phyloP scores from a whole-genome alignment of 2,329 filamentous ascomycete genomes.

The Beauveria asiatica region DNA sequence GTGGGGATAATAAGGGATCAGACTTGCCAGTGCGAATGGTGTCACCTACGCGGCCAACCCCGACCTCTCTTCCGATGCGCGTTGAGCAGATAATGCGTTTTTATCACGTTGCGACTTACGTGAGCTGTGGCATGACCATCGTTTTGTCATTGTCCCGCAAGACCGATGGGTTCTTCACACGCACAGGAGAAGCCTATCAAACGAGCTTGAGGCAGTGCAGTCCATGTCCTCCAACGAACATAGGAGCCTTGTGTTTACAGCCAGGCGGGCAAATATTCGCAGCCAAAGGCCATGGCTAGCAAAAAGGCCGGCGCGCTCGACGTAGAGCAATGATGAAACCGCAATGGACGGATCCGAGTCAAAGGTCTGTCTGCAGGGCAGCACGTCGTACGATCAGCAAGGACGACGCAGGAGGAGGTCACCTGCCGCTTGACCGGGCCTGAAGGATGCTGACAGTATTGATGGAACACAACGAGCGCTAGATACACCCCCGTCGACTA shows the following conservation, averaged over 20 bases:
- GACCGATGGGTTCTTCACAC: background rate
- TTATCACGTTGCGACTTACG: constrained; percentile 7
- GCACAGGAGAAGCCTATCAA: background rate
- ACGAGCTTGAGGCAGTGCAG: constrained; percentile 4
- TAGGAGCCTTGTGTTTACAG: background rate
- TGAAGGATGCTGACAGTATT: background rate
- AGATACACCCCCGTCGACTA: background rate
- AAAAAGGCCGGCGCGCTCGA: background rate
- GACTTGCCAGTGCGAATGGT: constrained; percentile 7
- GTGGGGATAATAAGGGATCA: constrained; percentile 1
- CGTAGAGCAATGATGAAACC: background rate
- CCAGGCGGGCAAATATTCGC: background rate
- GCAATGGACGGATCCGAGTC: background rate
- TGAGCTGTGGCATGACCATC: constrained; percentile 8
- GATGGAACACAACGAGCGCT: background rate
- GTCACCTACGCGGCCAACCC: constrained; percentile 6
- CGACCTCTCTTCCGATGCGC: constrained; percentile 4
- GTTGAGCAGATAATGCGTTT: constrained; percentile 9
- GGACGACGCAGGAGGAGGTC: background rate
- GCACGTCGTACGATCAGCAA: background rate
- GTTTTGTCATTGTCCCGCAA: constrained; percentile 8
- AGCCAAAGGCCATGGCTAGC: background rate
- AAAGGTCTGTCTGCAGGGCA: background rate
- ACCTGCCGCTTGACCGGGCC: background rate
- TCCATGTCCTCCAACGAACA: background rate